Evolutionary conservation across 139 green algal species (phyloP).

Genomic region (Gonium pectorale): DNA sequence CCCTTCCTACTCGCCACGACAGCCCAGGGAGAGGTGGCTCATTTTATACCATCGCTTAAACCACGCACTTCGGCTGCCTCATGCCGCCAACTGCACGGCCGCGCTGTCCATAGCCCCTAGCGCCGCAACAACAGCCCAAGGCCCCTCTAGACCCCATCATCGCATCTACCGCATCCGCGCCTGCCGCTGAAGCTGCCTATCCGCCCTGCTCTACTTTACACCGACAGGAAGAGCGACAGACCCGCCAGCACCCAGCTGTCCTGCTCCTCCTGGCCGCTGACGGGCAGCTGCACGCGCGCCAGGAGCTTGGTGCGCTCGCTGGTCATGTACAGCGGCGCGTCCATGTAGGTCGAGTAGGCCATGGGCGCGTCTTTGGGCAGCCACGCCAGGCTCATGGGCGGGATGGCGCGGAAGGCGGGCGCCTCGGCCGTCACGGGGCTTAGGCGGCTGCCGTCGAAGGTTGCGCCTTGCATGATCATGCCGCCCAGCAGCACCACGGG

Average conservation of each 20-base stretch:
- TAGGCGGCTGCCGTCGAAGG: slow-evolving; percentile 56
- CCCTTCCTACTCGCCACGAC: too few species aligned
- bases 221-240: slow-evolving; percentile 58
- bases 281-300: slow-evolving; percentile 71
- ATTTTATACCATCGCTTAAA: not conserved
- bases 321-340: slow-evolving; percentile 63
- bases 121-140: not conserved
- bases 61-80: not conserved
- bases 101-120: not conserved
- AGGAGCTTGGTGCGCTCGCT: slow-evolving; percentile 55
- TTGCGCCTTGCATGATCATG: slow-evolving; percentile 59
- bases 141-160: not conserved
- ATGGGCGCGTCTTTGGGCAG: slow-evolving; percentile 59
- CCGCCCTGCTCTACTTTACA: not conserved
- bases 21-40: not conserved
- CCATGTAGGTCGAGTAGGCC: slow-evolving; percentile 51
- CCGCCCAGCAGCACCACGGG: slow-evolving; percentile 50
- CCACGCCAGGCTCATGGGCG: slow-evolving; percentile 62
- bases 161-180: not conserved
- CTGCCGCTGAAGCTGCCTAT: too few species aligned
- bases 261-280: slow-evolving; percentile 48
- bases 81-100: not conserved
- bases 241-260: slow-evolving; percentile 59
- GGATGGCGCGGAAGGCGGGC: slow-evolving; percentile 48
- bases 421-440: slow-evolving; percentile 49